phyloP scores from a whole-genome alignment of 805 yeast genomes.

The Teunomyces gatunensis region DNA sequence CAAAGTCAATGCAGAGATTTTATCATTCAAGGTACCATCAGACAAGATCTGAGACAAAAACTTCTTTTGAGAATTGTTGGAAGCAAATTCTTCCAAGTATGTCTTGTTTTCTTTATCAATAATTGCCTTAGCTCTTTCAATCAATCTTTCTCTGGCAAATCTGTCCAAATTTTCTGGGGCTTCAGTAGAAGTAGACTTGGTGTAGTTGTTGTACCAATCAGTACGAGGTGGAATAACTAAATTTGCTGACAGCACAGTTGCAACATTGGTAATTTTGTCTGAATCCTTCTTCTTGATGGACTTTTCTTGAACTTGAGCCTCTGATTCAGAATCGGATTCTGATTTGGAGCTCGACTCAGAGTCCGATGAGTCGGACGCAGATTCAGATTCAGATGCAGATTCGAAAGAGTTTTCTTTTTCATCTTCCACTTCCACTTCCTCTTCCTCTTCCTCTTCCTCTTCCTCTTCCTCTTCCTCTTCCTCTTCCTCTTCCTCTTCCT shows the following conservation, averaged over 20 bases:
- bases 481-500: constrained; percentile 23
- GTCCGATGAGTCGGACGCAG: constrained; percentile 9
- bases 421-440: constrained; percentile 36
- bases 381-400: constrained; percentile 11
- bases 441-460: constrained; percentile 37
- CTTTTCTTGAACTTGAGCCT: constrained; percentile 12
- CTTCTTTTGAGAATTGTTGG: constrained; percentile 76
- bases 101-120: constrained; percentile 68
- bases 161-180: constrained; percentile 41
- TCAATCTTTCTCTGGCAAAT: constrained; percentile 58
- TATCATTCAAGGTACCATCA: constrained; percentile 92
- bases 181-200: constrained; percentile 18
- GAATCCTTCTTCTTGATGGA: constrained; percentile 10
- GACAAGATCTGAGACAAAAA: constrained; percentile 85
- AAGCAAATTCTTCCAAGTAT: constrained; percentile 71
- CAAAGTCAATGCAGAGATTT: constrained; percentile 90
- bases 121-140: constrained; percentile 62
- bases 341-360: constrained; percentile 12
- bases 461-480: constrained; percentile 12
- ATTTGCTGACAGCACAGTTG: constrained; percentile 55
- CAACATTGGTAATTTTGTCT: constrained; percentile 35
- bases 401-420: constrained; percentile 22
- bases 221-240: constrained; percentile 58
- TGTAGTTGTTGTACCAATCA: constrained; percentile 74
- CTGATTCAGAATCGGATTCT: constrained; percentile 9